Base-by-base conservation (phyloP, 139 green algal species). In the Chlamydomonas schloesseri region DNA sequence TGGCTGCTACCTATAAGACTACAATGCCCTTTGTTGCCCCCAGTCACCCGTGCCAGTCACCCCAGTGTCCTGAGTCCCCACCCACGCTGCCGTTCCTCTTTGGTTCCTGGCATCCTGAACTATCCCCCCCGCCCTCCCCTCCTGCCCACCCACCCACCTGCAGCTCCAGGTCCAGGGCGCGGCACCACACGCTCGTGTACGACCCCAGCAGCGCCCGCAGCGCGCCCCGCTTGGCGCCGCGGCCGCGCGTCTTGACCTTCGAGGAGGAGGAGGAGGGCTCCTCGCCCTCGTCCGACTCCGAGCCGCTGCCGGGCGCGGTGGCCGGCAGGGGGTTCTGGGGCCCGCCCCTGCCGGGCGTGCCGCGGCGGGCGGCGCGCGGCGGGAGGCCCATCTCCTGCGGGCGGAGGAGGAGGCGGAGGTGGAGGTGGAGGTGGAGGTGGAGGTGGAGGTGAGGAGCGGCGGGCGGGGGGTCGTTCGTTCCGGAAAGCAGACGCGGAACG, bases 151-250 rank as follows among this genome's bases (percentile, higher is more conserved):
- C 20, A 83, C 91, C 83, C 65, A 88, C 83, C 58, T 89, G 64
- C 29, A 91, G 79, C 86, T 92, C 91, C 29, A 90, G 31, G 55
- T 94, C 83, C 26, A 94, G 78, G 10, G 86, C 91, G 15, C 73
- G 58, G 24, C 57, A 68, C 73, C 91, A 92, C 10, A 86, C 80
- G 23, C 53, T 31, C 42, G 36, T 37, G 80, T 94, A 85, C 10
- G 60, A 50, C 60, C 82, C 84, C 42, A 91, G 67, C 80, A 91
- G 65, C 2, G 21, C 55, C 20, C 88, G 75, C 28, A 83, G 72
- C 29, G 79, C 88, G 28, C 47, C 78, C 2, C 79, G 78, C 67
- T 86, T 85, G 29, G 88, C 90, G 36, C 90, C 86, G 55, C 90
- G 82, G 58, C 88, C 82, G 4, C 84, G 46, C 42, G 42, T 50